A percentile compares a stretch with the other conserved stretches of the same genome.
Evolutionary conservation across 2,329 filamentous ascomycete species (phyloP).

Genomic region (Fusarium duplospermum): DNA sequence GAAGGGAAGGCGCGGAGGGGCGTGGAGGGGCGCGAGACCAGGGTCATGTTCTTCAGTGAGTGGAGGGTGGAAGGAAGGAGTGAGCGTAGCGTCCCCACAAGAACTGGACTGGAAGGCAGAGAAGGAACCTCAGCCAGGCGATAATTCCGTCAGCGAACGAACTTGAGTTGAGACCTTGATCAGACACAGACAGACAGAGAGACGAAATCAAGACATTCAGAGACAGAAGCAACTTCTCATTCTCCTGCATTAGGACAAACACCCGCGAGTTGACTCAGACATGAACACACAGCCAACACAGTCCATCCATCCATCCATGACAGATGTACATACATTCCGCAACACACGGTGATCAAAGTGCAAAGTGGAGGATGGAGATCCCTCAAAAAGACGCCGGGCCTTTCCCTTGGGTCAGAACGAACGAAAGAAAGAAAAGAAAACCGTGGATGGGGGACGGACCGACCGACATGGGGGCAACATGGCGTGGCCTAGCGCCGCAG

Average conservation of each 20-base stretch:
- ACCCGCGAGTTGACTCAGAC: conserved; percentile 6
- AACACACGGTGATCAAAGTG: not conserved
- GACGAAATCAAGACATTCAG: not conserved
- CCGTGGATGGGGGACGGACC: conserved; percentile 27
- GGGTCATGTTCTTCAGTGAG: conserved; percentile 12
- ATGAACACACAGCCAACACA: not conserved
- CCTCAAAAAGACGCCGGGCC: not conserved
- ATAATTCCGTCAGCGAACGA: conserved; percentile 17
- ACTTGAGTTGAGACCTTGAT: not conserved
- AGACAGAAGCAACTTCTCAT: not conserved
- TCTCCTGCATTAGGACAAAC: not conserved
- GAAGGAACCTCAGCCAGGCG: not conserved
- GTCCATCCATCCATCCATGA: not conserved
- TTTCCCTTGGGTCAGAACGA: not conserved
- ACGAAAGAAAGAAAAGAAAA: conserved; percentile 2
- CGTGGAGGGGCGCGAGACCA: conserved; percentile 16
- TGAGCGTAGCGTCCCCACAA: conserved; percentile 21
- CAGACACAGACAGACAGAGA: not conserved
- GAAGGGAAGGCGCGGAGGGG: conserved; percentile 35
- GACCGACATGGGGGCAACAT: conserved; percentile 26
- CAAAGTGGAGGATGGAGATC: conserved; percentile 14
- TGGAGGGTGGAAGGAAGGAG: conserved; percentile 8
- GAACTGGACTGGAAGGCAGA: not conserved
- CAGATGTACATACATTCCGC: conserved; percentile 3
- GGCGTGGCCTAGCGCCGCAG: conserved; percentile 24